Evolutionary conservation across 2,329 filamentous ascomycete genomes (phyloP).

Genomic region (Sclerotinia borealis): DNA sequence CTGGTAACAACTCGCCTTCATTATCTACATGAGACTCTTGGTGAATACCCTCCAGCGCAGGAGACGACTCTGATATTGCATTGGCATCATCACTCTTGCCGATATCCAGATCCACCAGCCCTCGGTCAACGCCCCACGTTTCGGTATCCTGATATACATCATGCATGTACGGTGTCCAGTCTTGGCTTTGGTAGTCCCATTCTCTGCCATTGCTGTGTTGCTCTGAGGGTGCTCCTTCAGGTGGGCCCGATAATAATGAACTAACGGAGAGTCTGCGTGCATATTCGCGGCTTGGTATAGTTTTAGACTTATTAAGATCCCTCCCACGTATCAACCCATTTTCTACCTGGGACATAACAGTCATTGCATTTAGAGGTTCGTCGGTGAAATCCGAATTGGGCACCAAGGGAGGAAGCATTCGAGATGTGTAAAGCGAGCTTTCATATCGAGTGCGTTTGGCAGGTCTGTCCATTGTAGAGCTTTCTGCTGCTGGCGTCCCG

Average conservation of each 20-base stretch:
- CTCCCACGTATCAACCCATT: not conserved
- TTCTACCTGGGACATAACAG: not conserved
- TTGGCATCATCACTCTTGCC: conserved; percentile 64
- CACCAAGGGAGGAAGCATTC: conserved; percentile 5
- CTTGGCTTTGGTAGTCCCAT: conserved; percentile 1
- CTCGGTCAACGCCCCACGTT: conserved; percentile 66
- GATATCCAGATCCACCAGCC: conserved; percentile 62
- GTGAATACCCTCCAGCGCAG: conserved; percentile 31
- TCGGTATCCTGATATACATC: conserved; percentile 35
- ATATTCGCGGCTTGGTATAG: conserved; percentile 27
- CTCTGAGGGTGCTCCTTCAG: conserved; percentile 21
- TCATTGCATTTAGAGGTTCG: not conserved
- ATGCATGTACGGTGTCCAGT: conserved; percentile 4
- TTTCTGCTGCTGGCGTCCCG: conserved; percentile 1
- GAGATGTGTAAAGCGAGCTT: not conserved
- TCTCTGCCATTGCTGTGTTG: conserved; percentile 9
- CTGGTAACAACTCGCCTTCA: conserved; percentile 31
- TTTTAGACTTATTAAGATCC: not conserved
- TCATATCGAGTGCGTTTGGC: conserved; percentile 22
- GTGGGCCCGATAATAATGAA: conserved; percentile 53
- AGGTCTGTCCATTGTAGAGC: conserved; percentile 14
- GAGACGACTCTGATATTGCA: conserved; percentile 50
- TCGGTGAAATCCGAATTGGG: not conserved
- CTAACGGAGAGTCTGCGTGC: conserved; percentile 56
- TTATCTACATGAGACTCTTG: conserved; percentile 20